Percentiles rank a stretch among this genome's conserved stretches.
Evolutionary conservation across 805 yeast species (phyloP).

Genomic region (Pichia phayaonensis): DNA sequence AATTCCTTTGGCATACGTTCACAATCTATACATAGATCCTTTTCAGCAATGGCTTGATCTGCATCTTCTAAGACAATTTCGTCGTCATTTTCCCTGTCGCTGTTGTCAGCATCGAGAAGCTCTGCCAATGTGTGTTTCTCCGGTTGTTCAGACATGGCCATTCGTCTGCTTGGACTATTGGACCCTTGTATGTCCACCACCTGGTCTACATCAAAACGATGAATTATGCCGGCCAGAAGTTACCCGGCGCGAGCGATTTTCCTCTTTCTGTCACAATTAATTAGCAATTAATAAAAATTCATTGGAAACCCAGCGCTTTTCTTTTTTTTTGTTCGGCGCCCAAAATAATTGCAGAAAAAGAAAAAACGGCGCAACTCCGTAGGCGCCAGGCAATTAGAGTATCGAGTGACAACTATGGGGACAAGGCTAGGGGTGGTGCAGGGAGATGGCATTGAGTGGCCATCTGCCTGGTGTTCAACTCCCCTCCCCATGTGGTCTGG

Average conservation of each 20-base stretch:
- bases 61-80: background rate
- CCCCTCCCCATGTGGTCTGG: too few relatives aligned
- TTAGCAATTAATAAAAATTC: too few relatives aligned
- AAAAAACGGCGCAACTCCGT: background rate
- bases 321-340: background rate
- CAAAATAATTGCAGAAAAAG: background rate
- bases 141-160: background rate
- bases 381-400: background rate
- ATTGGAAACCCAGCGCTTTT: too few relatives aligned
- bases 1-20: conserved; percentile 64
- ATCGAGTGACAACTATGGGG: too few relatives aligned
- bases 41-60: background rate
- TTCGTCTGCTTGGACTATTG: background rate
- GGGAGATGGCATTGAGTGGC: too few relatives aligned
- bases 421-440: too few relatives aligned
- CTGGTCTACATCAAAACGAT: too few relatives aligned
- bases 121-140: conserved; percentile 20
- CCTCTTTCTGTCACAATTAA: too few relatives aligned
- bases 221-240: background rate
- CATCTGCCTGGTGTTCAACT: too few relatives aligned
- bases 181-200: too few relatives aligned
- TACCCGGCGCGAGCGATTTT: background rate
- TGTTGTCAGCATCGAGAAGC: conserved; percentile 21
- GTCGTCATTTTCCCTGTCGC: conserved; percentile 12
- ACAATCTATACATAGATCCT: conserved; percentile 55